Percentiles rank a stretch among this genome's conserved stretches.
Conservation (phyloP, 768 basidiomycete genomes). For the Leucocoprinus sp. region DNA sequence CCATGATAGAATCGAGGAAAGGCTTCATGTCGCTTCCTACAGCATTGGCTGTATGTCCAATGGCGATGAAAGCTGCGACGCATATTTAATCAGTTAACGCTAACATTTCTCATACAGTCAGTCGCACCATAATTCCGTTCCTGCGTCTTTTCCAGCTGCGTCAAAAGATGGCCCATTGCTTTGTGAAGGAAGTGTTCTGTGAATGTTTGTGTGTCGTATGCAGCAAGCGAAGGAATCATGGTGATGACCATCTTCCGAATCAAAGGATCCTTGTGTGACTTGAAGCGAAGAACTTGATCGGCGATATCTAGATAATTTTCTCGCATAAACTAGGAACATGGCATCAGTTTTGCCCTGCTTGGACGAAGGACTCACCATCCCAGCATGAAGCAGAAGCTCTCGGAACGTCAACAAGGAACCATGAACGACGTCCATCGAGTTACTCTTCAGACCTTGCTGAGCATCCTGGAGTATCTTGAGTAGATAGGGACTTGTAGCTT, state of each 20-base stretch:
- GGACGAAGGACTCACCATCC: conserved; percentile 58
- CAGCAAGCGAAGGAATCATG: conserved; percentile 89
- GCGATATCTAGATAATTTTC: conserved; percentile 82
- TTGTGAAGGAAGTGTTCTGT: conserved; percentile 87
- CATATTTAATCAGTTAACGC: conserved; percentile 9
- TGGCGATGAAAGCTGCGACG: conserved; percentile 85
- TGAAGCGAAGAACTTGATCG: conserved; percentile 85
- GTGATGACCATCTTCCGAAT: conserved; percentile 94
- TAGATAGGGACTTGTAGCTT: conserved; percentile 57
- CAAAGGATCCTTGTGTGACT: conserved; percentile 76
- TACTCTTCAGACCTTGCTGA: conserved; percentile 69
- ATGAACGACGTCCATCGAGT: conserved; percentile 83
- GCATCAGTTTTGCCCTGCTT: neutral
- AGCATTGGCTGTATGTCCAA: conserved; percentile 88
- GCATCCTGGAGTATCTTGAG: conserved; percentile 85
- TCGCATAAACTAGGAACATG: conserved; percentile 67
- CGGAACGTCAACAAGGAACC: conserved; percentile 89
- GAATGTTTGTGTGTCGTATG: conserved; percentile 91
- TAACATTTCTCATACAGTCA: neutral
- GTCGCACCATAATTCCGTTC: conserved; percentile 80
- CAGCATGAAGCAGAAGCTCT: conserved; percentile 86
- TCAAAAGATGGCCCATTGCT: conserved; percentile 86
- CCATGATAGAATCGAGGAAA: conserved; percentile 88
- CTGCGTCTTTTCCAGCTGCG: conserved; percentile 79
- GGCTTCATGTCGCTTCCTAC: conserved; percentile 94